phyloP scores from a whole-genome alignment of 2,329 filamentous ascomycete species.

The Curvularia hawaiiensis region DNA sequence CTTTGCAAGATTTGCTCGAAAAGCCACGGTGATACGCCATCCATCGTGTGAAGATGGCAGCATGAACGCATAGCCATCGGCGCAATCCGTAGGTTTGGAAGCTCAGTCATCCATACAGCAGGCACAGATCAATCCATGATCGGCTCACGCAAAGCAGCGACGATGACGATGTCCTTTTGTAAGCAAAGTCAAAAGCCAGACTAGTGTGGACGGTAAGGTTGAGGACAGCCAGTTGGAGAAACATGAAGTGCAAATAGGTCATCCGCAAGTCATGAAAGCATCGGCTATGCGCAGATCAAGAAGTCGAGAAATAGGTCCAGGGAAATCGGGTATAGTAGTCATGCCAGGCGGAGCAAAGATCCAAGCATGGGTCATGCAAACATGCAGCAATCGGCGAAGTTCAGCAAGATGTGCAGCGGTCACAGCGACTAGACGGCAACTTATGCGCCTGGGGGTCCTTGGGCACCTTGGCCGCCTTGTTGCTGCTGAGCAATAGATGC shows the following conservation, averaged over 20 bases:
- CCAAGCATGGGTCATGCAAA: constrained; percentile 45
- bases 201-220: constrained; percentile 5
- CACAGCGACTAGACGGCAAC: constrained; percentile 38
- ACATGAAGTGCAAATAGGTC: constrained; percentile 27
- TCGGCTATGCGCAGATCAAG: constrained; percentile 28
- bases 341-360: constrained; percentile 34
- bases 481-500: constrained; percentile 67
- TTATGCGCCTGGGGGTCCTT: constrained; percentile 47
- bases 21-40: constrained; percentile 1
- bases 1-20: background rate
- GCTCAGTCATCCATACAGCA: constrained; percentile 15
- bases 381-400: constrained; percentile 44
- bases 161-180: constrained; percentile 6
- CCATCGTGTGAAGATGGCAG: constrained; percentile 2
- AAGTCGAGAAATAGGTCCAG: constrained; percentile 28
- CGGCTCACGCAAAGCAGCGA: constrained; percentile 24
- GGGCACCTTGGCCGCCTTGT: constrained; percentile 33
- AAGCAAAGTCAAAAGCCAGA: constrained; percentile 10
- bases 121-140: constrained; percentile 19
- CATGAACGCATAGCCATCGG: constrained; percentile 3
- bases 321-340: constrained; percentile 20
- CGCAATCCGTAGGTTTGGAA: constrained; percentile 1
- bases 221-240: constrained; percentile 11
- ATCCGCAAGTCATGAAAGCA: constrained; percentile 25
- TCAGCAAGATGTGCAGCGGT: constrained; percentile 45